Evolutionary conservation across 2,329 filamentous ascomycete genomes (phyloP), one percentile per base, ranked within the genome.

Genomic region (Alternaria infectoria): DNA sequence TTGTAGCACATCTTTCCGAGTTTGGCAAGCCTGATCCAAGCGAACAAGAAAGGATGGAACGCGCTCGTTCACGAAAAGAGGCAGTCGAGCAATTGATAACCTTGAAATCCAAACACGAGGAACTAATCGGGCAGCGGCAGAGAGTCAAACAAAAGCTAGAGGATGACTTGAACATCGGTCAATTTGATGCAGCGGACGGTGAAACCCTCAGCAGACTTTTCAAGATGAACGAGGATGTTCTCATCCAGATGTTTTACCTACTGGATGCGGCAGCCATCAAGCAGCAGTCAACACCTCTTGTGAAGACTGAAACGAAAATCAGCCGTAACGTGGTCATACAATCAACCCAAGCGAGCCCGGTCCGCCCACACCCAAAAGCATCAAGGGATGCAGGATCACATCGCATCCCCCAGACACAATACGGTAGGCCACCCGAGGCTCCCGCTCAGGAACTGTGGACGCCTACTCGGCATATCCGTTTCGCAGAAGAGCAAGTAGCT

Each of bases 401-500:
- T 46, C 65, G 69, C 56, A 66, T 76, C 17, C 71, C 73, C 7
- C 77, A 78, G 57, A 80, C 77, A 15, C 77, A 80, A 61, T 78
- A 72, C 44, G 64, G 74, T 9, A 78, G 73, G 55, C 73, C 74
- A 45, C 78, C 73, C 8, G 77, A 80, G 30, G 55, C 72, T 32
- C 61, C 70, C n/a, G 59, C 63, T n/a, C 70, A 64, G 36, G 69
- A 75, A 32, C 54, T 72, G 3, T 74, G 72, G 73, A 74, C 73
- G 10, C 75, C 76, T 11, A 64, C 62, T 25, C 71, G 64, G 23
- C 62, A 58, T n/a, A 75, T 77, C 47, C 68, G 68, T 17, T 77
- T 77, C 45, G 72, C 74, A 6, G 61, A 69, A 30, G 68, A 69
- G 23, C 60, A 64, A 32, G 52, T 63, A 13, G 46, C 54, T n/a